Evolutionary conservation across 768 basidiomycete species (phyloP).

Genomic region (Tricholoma sp.): DNA sequence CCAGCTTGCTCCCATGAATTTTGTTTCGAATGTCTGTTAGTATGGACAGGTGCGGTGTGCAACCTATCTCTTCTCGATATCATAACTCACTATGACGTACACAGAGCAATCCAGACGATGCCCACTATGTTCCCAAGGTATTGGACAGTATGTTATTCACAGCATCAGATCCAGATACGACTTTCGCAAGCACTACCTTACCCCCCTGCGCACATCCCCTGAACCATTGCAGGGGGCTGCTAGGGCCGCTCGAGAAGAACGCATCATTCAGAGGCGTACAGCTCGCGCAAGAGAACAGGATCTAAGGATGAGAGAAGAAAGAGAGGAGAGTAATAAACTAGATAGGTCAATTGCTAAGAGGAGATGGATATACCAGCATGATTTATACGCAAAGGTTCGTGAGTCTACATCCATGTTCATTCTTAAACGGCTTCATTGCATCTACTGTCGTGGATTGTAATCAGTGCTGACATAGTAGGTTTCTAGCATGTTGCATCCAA

Average conservation of each 20-base stretch:
- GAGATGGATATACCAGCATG: constrained; percentile 75
- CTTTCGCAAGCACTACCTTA: constrained; percentile 75
- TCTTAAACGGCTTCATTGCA: background rate
- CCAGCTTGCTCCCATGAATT: constrained; percentile 89
- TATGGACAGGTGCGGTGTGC: constrained; percentile 74
- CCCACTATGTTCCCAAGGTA: constrained; percentile 64
- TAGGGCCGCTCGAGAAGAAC: constrained; percentile 22
- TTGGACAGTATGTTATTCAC: constrained; percentile 77
- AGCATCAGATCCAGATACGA: constrained; percentile 72
- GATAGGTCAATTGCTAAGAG: constrained; percentile 70
- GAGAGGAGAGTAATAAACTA: constrained; percentile 63
- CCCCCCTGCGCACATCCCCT: constrained; percentile 56
- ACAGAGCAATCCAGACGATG: constrained; percentile 75
- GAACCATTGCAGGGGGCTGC: constrained; percentile 21
- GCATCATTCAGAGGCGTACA: constrained; percentile 28
- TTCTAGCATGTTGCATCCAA: constrained; percentile 88
- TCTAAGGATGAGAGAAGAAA: constrained; percentile 40
- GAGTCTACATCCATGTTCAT: background rate
- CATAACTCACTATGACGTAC: background rate
- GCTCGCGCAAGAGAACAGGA: constrained; percentile 52
- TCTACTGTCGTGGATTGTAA: background rate
- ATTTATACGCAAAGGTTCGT: constrained; percentile 81
- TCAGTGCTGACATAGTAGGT: background rate
- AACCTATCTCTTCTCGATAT: background rate
- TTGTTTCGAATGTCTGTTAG: constrained; percentile 84